These are phyloP conservation scores for Xylaria acuta DNA, from an alignment of 495 filamentous ascomycete species.

Conservation along the genomic window DNA sequence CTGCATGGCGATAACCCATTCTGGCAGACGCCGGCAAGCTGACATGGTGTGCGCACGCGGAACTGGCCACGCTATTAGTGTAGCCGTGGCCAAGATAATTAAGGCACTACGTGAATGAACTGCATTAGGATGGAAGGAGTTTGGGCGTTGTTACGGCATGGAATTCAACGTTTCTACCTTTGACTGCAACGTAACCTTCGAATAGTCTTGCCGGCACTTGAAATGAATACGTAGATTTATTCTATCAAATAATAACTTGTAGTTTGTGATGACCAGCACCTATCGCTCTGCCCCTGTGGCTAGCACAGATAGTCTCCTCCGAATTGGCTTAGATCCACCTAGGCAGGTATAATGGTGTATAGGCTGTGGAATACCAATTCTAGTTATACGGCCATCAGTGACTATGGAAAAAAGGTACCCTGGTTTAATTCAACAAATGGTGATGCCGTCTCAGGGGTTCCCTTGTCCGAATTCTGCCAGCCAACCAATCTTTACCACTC, in stretches of 20 bases:
- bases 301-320: no score
- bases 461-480: neutral
- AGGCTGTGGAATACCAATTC: no score
- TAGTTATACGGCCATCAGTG: no score
- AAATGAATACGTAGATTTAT: neutral
- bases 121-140: neutral
- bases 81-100: no score
- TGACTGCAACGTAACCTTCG: neutral
- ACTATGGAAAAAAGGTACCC: neutral
- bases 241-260: no score
- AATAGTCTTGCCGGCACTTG: neutral
- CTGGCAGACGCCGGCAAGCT: neutral
- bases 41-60: no score
- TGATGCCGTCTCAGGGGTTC: neutral
- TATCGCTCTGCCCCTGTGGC: no score
- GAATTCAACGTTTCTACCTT: neutral
- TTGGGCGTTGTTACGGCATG: neutral
- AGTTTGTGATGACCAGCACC: no score
- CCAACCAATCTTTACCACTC: neutral
- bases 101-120: neutral
- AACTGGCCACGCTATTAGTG: no score
- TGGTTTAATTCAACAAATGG: neutral
- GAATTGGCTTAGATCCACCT: no score
- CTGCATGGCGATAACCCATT: no score
- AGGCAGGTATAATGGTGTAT: no score